phyloP scores from a whole-genome alignment of 2,329 filamentous ascomycete genomes.

The Colletotrichum australisinense region DNA sequence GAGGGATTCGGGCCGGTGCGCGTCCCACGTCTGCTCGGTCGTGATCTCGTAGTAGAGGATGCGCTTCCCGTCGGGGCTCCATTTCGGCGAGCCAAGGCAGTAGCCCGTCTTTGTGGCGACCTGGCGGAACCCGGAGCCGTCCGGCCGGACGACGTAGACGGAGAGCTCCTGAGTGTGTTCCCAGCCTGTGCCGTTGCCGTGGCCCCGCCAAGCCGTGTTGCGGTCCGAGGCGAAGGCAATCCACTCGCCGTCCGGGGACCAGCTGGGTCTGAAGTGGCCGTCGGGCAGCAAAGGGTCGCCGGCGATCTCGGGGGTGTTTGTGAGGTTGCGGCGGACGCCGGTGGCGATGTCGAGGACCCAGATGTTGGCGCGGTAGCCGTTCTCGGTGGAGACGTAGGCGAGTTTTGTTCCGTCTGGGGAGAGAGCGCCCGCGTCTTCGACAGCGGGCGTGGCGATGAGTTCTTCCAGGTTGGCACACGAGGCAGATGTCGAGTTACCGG shows the following conservation, averaged over 20 bases:
- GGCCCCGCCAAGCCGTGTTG: slow-evolving; percentile 20
- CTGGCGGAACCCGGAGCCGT: slow-evolving; percentile 15
- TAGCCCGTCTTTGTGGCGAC: slow-evolving; percentile 12
- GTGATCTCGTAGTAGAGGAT: slow-evolving; percentile 24
- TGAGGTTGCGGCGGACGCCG: slow-evolving; percentile 22
- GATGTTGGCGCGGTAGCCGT: slow-evolving; percentile 21
- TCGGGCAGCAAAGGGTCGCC: slow-evolving; percentile 13
- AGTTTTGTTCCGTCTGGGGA: slow-evolving; percentile 2
- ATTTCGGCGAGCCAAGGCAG: slow-evolving; percentile 25
- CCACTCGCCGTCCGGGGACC: slow-evolving; percentile 27
- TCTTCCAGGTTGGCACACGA: slow-evolving; percentile 7
- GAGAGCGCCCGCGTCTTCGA: slow-evolving; percentile 21
- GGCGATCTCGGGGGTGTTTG: slow-evolving; percentile 18
- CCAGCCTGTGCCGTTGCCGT: slow-evolving; percentile 26
- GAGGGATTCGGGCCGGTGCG: slow-evolving; percentile 23
- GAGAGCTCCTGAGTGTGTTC: slow-evolving; percentile 26
- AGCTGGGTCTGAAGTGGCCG: slow-evolving; percentile 21
- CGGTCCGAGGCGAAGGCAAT: slow-evolving; percentile 25
- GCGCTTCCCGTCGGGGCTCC: slow-evolving; percentile 16
- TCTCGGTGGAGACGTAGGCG: slow-evolving; percentile 26
- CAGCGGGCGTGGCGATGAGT: slow-evolving; percentile 21
- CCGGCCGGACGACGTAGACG: slow-evolving; percentile 21
- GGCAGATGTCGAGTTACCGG: not conserved
- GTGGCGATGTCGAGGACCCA: slow-evolving; percentile 21
- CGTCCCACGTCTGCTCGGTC: slow-evolving; percentile 23